A percentile compares a stretch with the other conserved stretches of the same genome.
Evolutionary conservation across 352 stramenopile species (phyloP).

Genomic region (Pythium pectinolyticum): DNA sequence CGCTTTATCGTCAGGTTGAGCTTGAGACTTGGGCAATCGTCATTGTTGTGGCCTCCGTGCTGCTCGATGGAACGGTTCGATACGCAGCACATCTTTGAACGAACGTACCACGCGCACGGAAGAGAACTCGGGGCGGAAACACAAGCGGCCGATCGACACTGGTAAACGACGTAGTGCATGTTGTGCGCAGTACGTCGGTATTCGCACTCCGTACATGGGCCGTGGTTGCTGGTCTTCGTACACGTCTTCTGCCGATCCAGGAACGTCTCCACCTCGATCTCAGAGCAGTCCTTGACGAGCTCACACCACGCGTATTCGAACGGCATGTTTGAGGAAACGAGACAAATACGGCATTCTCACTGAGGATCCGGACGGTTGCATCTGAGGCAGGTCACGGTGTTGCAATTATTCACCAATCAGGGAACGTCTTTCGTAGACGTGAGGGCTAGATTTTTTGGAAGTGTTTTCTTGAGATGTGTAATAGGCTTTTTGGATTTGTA

Average conservation of each 20-base stretch:
- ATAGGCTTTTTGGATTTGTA: background rate
- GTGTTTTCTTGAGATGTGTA: background rate
- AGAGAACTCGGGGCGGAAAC: no score
- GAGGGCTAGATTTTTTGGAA: background rate
- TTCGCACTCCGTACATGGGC: slow-evolving; percentile 1
- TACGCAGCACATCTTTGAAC: background rate
- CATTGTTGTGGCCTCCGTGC: background rate
- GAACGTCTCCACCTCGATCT: slow-evolving; percentile 15
- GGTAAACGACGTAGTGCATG: slow-evolving; percentile 13
- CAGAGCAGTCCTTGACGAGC: background rate
- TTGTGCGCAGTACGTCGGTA: background rate
- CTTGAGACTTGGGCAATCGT: background rate
- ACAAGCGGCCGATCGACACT: slow-evolving; percentile 1
- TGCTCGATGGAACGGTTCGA: background rate
- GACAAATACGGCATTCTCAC: no score
- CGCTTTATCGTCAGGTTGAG: slow-evolving; percentile 3
- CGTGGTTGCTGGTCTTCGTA: slow-evolving; percentile 10
- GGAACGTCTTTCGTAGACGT: background rate
- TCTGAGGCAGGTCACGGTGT: background rate
- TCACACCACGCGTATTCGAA: background rate
- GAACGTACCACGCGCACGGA: no score
- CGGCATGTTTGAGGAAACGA: background rate
- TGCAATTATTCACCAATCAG: background rate
- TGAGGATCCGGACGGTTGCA: no score
- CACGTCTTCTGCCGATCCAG: slow-evolving; percentile 6